Evolutionary conservation across 805 yeast genomes (phyloP), one percentile per base, ranked within the genome.

Genomic region (Kurtzmaniella cleridarum): DNA sequence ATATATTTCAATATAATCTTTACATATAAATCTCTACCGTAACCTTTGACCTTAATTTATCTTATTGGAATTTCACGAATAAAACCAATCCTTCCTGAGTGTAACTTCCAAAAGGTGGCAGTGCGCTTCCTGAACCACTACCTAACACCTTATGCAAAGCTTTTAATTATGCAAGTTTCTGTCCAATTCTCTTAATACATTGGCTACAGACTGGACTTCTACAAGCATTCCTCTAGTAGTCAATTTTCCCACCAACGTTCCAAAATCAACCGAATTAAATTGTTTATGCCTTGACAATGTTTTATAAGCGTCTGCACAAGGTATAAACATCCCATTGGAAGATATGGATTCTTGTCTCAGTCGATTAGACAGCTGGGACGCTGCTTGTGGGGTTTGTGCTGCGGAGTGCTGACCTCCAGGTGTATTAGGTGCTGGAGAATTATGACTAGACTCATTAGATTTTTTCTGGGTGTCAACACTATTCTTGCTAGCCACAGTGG

Each of bases 221-320:
- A 89, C 95, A 51, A 83, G 87, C 83, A 85, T 84, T 3, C 95
- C 96, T 45, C 84, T 69, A 1, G 95, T 84, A 24, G 83, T 78
- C 47, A 88, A 70, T 49, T 82, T 78, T 11, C 84, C 84, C 3
- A 87, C 89, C 44, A 87, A 66, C 2, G 80, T 76, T 39, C 84
- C 76, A 53, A 87, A 78, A 45, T 86, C 93, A 14, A 82, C 86
- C 6, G 77, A 68, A 41, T 76, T 74, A 62, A 87, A 87, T 48
- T 80, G 78, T 51, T 83, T 82, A 58, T 88, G 96, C 41, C 95
- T 69, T 26, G 90, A 79, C 37, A 90, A 71, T 2, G 95, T 86
- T 60, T 81, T 84, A 62, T 87, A 89, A 0, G 96, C 96, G 51
- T 89, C 95, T 11, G 90, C 79, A 54, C 93, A 84, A 2, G 96